Evolutionary conservation across 352 stramenopile genomes (phyloP).

Genomic region (Pythium sukuiense): DNA sequence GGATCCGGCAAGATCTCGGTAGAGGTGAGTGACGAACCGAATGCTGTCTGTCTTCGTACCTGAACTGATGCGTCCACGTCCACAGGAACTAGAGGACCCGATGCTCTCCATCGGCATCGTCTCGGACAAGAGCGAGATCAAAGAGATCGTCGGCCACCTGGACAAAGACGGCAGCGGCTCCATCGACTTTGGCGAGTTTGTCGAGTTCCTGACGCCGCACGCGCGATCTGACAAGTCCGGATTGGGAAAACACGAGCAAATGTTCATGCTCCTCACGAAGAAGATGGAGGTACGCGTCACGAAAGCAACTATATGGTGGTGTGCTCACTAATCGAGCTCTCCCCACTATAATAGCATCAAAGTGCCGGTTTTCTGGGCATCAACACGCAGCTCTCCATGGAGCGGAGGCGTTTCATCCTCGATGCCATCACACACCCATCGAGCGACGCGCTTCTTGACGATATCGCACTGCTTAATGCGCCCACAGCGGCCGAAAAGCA

Average conservation of each 20-base stretch:
- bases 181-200: conserved; percentile 83
- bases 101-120: conserved; percentile 82
- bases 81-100: conserved; percentile 64
- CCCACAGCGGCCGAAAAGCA: conserved; percentile 27
- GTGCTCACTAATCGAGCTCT: neutral
- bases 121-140: conserved; percentile 62
- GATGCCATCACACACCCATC: conserved; percentile 64
- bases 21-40: conserved; percentile 32
- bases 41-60: neutral
- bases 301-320: too few relatives aligned
- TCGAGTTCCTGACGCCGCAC: conserved; percentile 71
- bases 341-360: conserved; percentile 42
- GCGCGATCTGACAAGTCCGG: conserved; percentile 39
- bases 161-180: conserved; percentile 73
- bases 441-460: conserved; percentile 52
- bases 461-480: conserved; percentile 42
- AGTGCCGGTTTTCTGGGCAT: conserved; percentile 70
- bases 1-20: conserved; percentile 72
- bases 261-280: conserved; percentile 75
- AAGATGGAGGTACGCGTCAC: conserved; percentile 63
- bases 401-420: conserved; percentile 68
- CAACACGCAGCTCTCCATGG: conserved; percentile 79
- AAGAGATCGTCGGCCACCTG: conserved; percentile 53
- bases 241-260: conserved; percentile 58
- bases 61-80: neutral